These are phyloP conservation scores for Mrakia gelida DNA, from an alignment of 768 basidiomycete species.

Conservation along the genomic window DNA sequence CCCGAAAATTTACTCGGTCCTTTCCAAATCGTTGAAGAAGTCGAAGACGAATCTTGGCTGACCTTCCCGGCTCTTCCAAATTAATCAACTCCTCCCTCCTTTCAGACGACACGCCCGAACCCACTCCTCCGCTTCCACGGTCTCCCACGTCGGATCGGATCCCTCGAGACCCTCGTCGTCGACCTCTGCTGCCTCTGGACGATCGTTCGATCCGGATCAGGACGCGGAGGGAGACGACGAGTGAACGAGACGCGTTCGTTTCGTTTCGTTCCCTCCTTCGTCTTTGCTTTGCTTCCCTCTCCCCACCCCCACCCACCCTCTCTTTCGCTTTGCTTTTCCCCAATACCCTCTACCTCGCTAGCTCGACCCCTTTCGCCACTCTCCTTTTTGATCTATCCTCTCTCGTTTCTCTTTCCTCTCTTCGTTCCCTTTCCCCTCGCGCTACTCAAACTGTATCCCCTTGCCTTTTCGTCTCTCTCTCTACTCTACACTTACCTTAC, in stretches of 20 bases:
- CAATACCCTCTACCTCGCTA: background rate
- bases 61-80: background rate
- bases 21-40: background rate
- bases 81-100: background rate
- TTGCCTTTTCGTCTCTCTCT: too few species aligned
- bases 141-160: background rate
- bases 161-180: background rate
- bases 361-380: background rate
- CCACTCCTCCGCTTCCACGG: conserved; percentile 4
- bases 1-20: too few species aligned
- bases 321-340: background rate
- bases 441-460: too few species aligned
- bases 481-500: too few species aligned
- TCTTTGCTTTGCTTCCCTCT: background rate
- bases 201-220: background rate
- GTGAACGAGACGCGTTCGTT: background rate
- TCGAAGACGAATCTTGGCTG: background rate
- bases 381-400: background rate
- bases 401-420: background rate
- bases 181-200: background rate
- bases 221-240: conserved; percentile 15
- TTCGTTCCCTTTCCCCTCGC: too few species aligned
- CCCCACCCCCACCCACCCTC: too few species aligned
- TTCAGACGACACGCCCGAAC: conserved; percentile 23
- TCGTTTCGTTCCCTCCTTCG: background rate